Conservation (phyloP, 148 eudicot species). For the Heliosperma pusillum region DNA sequence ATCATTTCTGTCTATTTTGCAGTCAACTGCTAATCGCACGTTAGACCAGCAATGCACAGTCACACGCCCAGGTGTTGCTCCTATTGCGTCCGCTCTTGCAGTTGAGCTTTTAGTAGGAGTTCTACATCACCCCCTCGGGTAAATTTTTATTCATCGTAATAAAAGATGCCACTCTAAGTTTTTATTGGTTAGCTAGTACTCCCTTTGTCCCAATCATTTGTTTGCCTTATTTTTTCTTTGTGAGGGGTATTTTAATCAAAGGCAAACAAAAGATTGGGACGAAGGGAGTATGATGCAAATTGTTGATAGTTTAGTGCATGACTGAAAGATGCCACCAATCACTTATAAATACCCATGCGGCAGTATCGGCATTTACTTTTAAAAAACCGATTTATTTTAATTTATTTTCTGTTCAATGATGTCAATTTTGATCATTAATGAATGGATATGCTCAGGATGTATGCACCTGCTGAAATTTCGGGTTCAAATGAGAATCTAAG, state of each 20-base stretch:
- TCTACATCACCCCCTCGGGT: slow-evolving; percentile 89
- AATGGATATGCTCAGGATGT: slow-evolving; percentile 44
- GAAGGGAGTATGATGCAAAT: not conserved
- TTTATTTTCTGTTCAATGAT: not conserved
- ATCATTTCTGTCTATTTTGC: slow-evolving; percentile 25
- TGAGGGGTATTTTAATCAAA: too few species aligned
- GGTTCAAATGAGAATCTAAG: slow-evolving; percentile 41
- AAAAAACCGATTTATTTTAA: not conserved
- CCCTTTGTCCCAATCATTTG: too few species aligned
- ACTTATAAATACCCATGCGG: too few species aligned
- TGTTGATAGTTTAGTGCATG: not conserved
- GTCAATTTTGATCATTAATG: not conserved
- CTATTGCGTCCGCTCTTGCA: slow-evolving; percentile 93
- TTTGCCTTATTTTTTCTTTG: too few species aligned
- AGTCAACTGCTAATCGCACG: slow-evolving; percentile 93
- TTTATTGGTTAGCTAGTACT: not conserved
- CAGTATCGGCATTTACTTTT: too few species aligned
- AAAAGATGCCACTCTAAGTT: not conserved
- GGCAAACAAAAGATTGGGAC: too few species aligned
- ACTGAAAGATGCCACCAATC: too few species aligned
- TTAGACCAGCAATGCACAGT: slow-evolving; percentile 98
- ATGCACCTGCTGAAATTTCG: slow-evolving; percentile 72
- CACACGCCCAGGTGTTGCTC: slow-evolving; percentile 98
- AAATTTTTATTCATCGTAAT: slow-evolving; percentile 1
- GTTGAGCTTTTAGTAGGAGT: slow-evolving; percentile 91